Conservation (phyloP, 148 eudicot genomes). For the Camellia japonica region DNA sequence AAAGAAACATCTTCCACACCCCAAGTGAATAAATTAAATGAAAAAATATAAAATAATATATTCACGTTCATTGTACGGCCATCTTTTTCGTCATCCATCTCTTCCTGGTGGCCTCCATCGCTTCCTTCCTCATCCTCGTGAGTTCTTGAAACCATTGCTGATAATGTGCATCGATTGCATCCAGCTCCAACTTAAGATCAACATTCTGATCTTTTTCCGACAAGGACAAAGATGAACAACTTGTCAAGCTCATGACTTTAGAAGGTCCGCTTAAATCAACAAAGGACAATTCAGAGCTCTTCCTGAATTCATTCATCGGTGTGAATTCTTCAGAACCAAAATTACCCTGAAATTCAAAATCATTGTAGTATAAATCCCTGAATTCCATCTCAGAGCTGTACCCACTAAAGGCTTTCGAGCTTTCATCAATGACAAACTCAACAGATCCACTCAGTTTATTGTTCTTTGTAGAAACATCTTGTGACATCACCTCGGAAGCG, state of each 20-base stretch:
- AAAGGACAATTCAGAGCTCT: conserved; percentile 26
- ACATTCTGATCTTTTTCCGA: conserved; percentile 32
- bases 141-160: conserved; percentile 63
- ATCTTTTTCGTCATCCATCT: conserved; percentile 61
- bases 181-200: conserved; percentile 59
- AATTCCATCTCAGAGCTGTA: conserved; percentile 38
- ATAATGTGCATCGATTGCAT: conserved; percentile 55
- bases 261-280: conserved; percentile 26
- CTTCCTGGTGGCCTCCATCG: conserved; percentile 56
- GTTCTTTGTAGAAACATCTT: conserved; percentile 20
- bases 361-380: conserved; percentile 15
- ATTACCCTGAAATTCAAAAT: background rate
- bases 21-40: background rate
- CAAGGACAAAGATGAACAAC: conserved; percentile 41
- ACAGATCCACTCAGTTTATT: conserved; percentile 15
- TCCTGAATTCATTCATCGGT: conserved; percentile 18
- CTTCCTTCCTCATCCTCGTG: conserved; percentile 47
- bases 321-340: conserved; percentile 17
- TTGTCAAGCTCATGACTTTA: conserved; percentile 37
- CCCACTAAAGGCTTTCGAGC: conserved; percentile 25
- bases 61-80: conserved; percentile 16
- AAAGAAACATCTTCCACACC: background rate
- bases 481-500: conserved; percentile 28
- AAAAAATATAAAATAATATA: background rate
- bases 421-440: conserved; percentile 22